Percentiles rank a stretch among this genome's conserved stretches.
phyloP scores from a whole-genome alignment of 23 red algal species.

The Rhodosorus marinus region DNA sequence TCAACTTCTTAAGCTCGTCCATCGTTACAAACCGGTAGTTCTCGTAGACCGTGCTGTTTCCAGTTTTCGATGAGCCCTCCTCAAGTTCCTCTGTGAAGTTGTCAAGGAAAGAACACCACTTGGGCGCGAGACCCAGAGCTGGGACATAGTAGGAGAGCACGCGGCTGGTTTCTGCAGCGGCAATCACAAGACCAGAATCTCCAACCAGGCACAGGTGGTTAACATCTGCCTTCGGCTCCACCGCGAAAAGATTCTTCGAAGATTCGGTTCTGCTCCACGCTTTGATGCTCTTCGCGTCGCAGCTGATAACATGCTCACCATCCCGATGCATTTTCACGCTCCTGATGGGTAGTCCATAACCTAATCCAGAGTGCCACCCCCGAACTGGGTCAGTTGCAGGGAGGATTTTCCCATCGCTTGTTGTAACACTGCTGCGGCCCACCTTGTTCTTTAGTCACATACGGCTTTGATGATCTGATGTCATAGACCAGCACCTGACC shows the following conservation, averaged over 20 bases:
- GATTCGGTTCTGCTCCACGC: conserved; percentile 23
- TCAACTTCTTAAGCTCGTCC: conserved; percentile 40
- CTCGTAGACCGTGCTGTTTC: conserved; percentile 57
- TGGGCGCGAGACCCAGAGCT: conserved; percentile 56
- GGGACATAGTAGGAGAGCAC: conserved; percentile 86
- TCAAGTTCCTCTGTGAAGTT: conserved; percentile 86
- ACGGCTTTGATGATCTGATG: conserved; percentile 26
- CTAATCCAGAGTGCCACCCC: too few species aligned
- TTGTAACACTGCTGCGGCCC: too few species aligned
- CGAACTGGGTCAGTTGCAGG: too few species aligned
- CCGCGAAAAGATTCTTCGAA: conserved; percentile 21
- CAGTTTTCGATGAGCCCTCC: conserved; percentile 4
- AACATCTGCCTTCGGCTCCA: conserved; percentile 69
- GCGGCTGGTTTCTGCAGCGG: conserved; percentile 24
- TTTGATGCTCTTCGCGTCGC: conserved; percentile 72
- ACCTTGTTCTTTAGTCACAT: conserved; percentile 34
- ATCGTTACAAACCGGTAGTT: conserved; percentile 76
- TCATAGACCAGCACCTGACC: conserved; percentile 70
- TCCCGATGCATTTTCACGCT: conserved; percentile 31
- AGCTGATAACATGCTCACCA: conserved; percentile 20
- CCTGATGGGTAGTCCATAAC: conserved; percentile 29
- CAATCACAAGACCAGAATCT: conserved; percentile 42
- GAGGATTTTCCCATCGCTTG: too few species aligned
- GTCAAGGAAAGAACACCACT: conserved; percentile 92
- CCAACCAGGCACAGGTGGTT: conserved; percentile 53